These are phyloP conservation scores for Carnegiea gigantea DNA, from an alignment of 179 eudicot species.

Conservation along the genomic window DNA sequence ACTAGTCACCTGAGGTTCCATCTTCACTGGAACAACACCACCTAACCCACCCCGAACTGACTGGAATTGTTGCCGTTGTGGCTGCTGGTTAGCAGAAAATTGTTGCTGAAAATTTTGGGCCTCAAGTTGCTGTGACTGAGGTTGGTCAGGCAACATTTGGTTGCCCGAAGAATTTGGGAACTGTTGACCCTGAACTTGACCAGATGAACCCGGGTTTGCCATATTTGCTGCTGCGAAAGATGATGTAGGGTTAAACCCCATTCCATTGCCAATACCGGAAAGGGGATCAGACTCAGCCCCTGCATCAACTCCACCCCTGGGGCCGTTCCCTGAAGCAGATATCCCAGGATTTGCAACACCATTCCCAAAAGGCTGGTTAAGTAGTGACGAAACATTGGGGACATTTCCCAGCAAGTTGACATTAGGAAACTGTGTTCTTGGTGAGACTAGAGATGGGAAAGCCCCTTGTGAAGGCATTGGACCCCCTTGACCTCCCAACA, in stretches of 20 bases:
- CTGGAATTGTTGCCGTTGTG: conserved; percentile 62
- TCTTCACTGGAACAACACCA: conserved; percentile 56
- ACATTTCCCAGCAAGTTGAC: conserved; percentile 70
- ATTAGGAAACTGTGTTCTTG: conserved; percentile 73
- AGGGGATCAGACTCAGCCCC: conserved; percentile 76
- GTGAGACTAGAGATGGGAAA: conserved; percentile 70
- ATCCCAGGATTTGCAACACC: conserved; percentile 57
- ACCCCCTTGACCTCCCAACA: conserved; percentile 74
- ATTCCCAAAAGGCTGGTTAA: conserved; percentile 74
- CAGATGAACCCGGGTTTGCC: conserved; percentile 48
- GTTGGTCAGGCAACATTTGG: conserved; percentile 62
- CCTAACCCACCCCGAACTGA: conserved; percentile 56
- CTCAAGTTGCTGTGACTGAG: conserved; percentile 60
- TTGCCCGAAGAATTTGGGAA: conserved; percentile 46
- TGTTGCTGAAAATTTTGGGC: conserved; percentile 63
- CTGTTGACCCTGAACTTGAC: conserved; percentile 75
- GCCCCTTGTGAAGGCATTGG: conserved; percentile 58
- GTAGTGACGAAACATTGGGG: conserved; percentile 71
- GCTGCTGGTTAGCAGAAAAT: conserved; percentile 49
- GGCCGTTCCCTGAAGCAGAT: conserved; percentile 46
- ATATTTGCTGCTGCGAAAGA: conserved; percentile 46
- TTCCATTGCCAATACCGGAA: conserved; percentile 59
- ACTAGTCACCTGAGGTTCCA: conserved; percentile 58
- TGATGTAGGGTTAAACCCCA: conserved; percentile 55
- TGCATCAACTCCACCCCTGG: conserved; percentile 57